A percentile compares a stretch with the other conserved stretches of the same genome.
These are phyloP conservation scores for Populus hybrid DNA, from an alignment of 441 rosid species.

Conservation along the genomic window DNA sequence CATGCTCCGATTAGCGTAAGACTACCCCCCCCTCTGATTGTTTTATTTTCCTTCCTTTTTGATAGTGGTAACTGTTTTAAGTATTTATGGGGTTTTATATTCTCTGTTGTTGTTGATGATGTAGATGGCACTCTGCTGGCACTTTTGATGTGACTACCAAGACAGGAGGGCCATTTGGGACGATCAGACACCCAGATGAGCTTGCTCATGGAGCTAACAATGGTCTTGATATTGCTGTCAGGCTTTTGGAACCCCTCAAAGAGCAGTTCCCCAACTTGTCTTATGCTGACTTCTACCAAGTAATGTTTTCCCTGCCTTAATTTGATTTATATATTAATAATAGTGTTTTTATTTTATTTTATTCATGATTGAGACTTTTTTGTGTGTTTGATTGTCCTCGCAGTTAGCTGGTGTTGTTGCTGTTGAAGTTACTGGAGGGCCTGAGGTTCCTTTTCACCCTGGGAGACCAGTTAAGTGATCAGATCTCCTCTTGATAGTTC, in stretches of 20 bases:
- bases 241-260: constrained; percentile 77
- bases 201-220: constrained; percentile 75
- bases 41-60: neutral
- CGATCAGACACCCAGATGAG: constrained; percentile 63
- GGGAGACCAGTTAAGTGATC: constrained; percentile 51
- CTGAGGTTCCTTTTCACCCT: constrained; percentile 74
- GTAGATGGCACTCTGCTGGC: constrained; percentile 95
- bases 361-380: neutral
- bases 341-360: too few species aligned
- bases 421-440: constrained; percentile 73
- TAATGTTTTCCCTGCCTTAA: neutral
- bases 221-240: constrained; percentile 75
- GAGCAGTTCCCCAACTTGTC: constrained; percentile 62
- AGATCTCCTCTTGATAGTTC: constrained; percentile 1
- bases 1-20: constrained; percentile 88
- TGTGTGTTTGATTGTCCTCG: neutral
- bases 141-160: constrained; percentile 67
- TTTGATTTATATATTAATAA: neutral
- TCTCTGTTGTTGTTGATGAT: neutral
- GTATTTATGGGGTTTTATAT: neutral
- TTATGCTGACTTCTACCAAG: constrained; percentile 84
- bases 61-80: neutral
- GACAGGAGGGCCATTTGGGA: constrained; percentile 93
- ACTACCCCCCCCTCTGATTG: neutral
- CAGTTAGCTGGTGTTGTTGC: constrained; percentile 84